Base-by-base conservation (phyloP, 805 yeast species). In the Candida odintsovae region DNA sequence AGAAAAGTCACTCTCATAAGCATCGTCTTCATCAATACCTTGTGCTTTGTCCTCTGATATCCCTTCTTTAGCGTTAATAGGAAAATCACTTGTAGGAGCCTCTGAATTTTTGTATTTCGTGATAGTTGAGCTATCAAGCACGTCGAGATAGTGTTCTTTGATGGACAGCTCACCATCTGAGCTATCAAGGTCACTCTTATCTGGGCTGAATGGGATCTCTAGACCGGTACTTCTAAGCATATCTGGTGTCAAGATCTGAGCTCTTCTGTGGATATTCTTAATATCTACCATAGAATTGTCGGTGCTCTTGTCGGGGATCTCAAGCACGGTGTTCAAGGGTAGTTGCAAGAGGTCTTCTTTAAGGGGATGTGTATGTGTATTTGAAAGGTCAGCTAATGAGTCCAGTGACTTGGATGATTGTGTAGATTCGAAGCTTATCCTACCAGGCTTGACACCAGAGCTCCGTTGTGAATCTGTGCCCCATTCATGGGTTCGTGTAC, bases 401-500 rank as follows among this genome's bases (percentile, higher is more conserved):
- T 25, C 39, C n/a, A 25, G 10, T 36, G 45, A 45, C 6, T 31
- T 26, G 6, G 36, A 19, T 8, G 50, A 44, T 35, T 40, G 29
- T 18, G 42, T 45, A 11, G 45, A 39, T 4, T 45, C 35, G 16
- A 48, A n/a, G 25, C 47, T 41, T 6, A 16, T 44, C 20, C 52
- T 40, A 13, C 21, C 22, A 3, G 35, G 21, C 23, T 38, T 37
- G 35, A 43, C 28, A 9, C 25, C 29, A n/a, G 43, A 41, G 33
- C 22, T 21, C 20, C 41, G 42, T 11, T 45, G 46, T 6, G 49
- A 19, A 16, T 43, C 18, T 9, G 43, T 57, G 0, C 77, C 78
- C 80, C 80, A 75, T 38, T 73, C 74, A 51, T 75, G 78, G 12
- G 72, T 70, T 28, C 76, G 59, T 13, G 78, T 75, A 8, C 80